Percentiles rank a stretch among this genome's conserved stretches.
Evolutionary conservation across 805 yeast species (phyloP).

Genomic region (Debaryomyces castellii): DNA sequence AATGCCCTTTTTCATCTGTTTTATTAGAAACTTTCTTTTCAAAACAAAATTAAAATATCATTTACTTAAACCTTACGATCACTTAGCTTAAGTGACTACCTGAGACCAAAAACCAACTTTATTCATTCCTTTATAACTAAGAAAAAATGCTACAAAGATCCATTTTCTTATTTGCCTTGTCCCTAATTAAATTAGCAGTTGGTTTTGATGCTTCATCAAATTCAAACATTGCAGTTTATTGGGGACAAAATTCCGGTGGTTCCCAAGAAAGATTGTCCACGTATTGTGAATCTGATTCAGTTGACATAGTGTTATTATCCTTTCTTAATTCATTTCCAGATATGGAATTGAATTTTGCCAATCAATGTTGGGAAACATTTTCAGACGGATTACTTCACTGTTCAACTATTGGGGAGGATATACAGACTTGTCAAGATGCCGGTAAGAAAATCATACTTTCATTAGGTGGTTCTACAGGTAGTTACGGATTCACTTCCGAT

Average conservation of each 20-base stretch:
- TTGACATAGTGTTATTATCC: conserved; percentile 67
- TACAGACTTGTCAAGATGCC: conserved; percentile 63
- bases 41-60: too few relatives aligned
- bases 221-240: conserved; percentile 71
- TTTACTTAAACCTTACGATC: too few relatives aligned
- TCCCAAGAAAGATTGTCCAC: conserved; percentile 21
- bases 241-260: conserved; percentile 64
- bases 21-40: too few relatives aligned
- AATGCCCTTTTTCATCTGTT: not conserved
- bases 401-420: conserved; percentile 51
- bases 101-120: not conserved
- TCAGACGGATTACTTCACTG: conserved; percentile 41
- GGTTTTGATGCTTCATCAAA: conserved; percentile 5
- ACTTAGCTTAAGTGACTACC: not conserved
- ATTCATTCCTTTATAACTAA: not conserved
- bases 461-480: conserved; percentile 44
- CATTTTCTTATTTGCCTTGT: conserved; percentile 1
- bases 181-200: not conserved
- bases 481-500: conserved; percentile 52
- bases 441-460: conserved; percentile 79
- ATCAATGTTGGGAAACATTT: conserved; percentile 23
- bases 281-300: conserved; percentile 65
- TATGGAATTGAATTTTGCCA: conserved; percentile 17
- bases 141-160: not conserved
- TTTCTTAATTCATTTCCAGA: conserved; percentile 62